Evolutionary conservation across 2,329 filamentous ascomycete genomes (phyloP).

Genomic region (Penicillium sp.): DNA sequence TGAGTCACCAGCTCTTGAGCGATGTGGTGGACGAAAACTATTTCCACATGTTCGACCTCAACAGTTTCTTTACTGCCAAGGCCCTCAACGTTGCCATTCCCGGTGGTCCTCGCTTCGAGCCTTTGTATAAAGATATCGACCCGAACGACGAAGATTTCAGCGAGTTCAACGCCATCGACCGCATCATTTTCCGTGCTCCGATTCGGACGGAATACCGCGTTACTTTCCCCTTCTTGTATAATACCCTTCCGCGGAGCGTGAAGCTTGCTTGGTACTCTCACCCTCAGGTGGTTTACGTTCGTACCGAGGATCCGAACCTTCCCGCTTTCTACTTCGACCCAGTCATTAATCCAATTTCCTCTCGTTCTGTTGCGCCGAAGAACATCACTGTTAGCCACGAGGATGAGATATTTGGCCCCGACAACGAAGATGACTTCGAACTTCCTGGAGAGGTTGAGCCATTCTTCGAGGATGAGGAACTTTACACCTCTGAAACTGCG

Average conservation of each 20-base stretch:
- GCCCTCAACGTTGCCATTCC: conserved; percentile 96
- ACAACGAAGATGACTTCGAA: conserved; percentile 84
- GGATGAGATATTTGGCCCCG: conserved; percentile 86
- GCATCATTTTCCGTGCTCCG: conserved; percentile 95
- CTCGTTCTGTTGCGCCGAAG: conserved; percentile 88
- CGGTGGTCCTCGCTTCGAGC: conserved; percentile 96
- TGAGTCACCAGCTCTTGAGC: conserved; percentile 87
- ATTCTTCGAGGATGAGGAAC: conserved; percentile 85
- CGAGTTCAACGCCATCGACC: conserved; percentile 98
- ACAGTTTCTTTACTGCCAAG: conserved; percentile 94
- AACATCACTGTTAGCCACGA: conserved; percentile 92
- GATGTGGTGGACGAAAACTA: conserved; percentile 97
- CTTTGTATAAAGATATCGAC: conserved; percentile 97
- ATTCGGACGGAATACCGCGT: conserved; percentile 96
- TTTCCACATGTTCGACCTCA: conserved; percentile 94
- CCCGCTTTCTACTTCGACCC: conserved; percentile 98
- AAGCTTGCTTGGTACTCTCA: conserved; percentile 92
- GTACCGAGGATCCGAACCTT: conserved; percentile 82
- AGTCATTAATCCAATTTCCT: conserved; percentile 97
- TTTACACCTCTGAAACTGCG: conserved; percentile 87
- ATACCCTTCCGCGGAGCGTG: conserved; percentile 92
- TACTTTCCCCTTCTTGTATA: conserved; percentile 93
- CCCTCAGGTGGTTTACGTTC: conserved; percentile 89
- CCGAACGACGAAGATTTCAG: conserved; percentile 99
- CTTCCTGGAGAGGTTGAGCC: conserved; percentile 80